Base-by-base conservation (phyloP, 345 rosid genomes). In the Acer negundo region DNA sequence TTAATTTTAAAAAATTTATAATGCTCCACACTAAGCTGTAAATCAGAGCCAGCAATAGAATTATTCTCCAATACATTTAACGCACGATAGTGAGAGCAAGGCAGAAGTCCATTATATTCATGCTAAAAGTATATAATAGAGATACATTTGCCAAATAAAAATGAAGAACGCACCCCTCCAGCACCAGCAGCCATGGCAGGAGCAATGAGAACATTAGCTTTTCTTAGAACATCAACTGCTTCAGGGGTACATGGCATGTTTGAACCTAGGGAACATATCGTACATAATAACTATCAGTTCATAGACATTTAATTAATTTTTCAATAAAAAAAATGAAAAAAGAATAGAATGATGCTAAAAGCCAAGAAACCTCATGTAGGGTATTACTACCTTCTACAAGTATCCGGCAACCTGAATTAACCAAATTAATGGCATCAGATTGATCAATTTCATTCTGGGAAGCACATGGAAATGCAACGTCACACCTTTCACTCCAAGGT, bases 141-240 rank as follows among this genome's bases (percentile, higher is more conserved):
- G 4, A 42, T 46, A 15, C 75, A 68, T 20, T 53, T 68, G 58
- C 62, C 3, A 38, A 46, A 42, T 61, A 67, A 62, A 80, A 12
- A 49, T 46, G 65, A 87, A 69, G 68, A 78, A 76, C 88, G 51
- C 75, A 96, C 99, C 89, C 97, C 98, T 84, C 99, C 99, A 73
- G 99, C 97, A 82, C 98, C 97, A 79, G 99, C 97, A 61, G 99
- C 99, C 87, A 94, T 84, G 62, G 98, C 94, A 84, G 99, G 99
- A 80, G 97, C 99, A 56, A 91, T 85, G 67, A 96, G 93, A 73
- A 96, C 90, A 84, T 87, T 92, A 49, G 97, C 94, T 81, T 94
- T 94, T 81, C 90, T 91, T 85, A 96, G 84, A 77, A 92, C 87
- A 74, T 94, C 98, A 74, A 88, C 89, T 31, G 97, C 99, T 89